Evolutionary conservation across 805 yeast genomes (phyloP).

Genomic region (Candida tammaniensis): DNA sequence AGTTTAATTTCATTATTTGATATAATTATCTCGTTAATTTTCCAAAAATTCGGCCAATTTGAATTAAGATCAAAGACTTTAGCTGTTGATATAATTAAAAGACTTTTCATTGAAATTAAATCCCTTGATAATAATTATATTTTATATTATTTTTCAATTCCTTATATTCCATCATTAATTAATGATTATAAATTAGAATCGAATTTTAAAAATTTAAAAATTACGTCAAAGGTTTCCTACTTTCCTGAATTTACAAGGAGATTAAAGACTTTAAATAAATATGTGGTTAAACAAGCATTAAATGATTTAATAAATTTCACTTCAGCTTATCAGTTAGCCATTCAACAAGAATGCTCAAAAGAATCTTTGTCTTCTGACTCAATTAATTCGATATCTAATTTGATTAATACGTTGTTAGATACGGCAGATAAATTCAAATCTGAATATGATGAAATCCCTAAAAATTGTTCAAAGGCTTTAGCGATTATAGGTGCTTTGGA

Average conservation of each 20-base stretch:
- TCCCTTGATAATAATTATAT: constrained; percentile 37
- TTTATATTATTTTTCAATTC: constrained; percentile 53
- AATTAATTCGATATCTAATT: constrained; percentile 32
- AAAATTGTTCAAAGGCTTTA: constrained; percentile 64
- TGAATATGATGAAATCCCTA: constrained; percentile 47
- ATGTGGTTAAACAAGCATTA: constrained; percentile 71
- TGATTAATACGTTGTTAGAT: constrained; percentile 54
- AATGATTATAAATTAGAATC: constrained; percentile 15
- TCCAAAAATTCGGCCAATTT: constrained; percentile 63
- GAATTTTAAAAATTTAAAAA: constrained; percentile 28
- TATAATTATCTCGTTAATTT: constrained; percentile 66
- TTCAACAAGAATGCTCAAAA: constrained; percentile 37
- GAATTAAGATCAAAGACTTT: constrained; percentile 44
- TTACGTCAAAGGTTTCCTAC: constrained; percentile 30
- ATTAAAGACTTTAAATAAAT: constrained; percentile 58
- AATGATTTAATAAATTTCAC: constrained; percentile 59
- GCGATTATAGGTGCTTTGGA: constrained; percentile 79
- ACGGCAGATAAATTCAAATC: constrained; percentile 55
- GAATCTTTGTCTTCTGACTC: constrained; percentile 8
- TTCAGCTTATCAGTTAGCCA: constrained; percentile 46
- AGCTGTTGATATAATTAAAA: constrained; percentile 52
- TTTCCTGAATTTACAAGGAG: constrained; percentile 55
- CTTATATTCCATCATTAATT: constrained; percentile 39
- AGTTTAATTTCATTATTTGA: constrained; percentile 69
- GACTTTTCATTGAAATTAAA: constrained; percentile 28